Conservation (phyloP, 208 protist species). For the Crithidia acanthocephali region DNA sequence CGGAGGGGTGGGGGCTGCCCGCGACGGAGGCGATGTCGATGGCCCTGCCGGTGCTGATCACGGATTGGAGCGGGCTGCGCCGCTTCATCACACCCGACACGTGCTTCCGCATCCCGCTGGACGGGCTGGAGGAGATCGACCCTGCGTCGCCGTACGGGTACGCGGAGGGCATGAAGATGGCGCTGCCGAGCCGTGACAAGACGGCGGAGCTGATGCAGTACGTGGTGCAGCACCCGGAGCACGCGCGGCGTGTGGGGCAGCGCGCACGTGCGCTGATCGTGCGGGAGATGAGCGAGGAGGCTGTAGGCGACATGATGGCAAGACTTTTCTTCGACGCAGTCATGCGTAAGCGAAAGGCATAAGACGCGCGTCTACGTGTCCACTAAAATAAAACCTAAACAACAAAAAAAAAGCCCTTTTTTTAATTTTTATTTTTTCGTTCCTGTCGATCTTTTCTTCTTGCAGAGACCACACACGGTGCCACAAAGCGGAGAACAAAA, state of each 20-base stretch:
- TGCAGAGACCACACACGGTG: too few species aligned
- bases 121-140: slow-evolving; percentile 49
- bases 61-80: slow-evolving; percentile 46
- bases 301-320: slow-evolving; percentile 41
- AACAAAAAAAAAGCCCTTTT: too few species aligned
- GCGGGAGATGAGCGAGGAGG: slow-evolving; percentile 43
- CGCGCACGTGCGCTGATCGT: slow-evolving; percentile 31
- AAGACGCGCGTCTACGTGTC: too few species aligned
- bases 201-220: slow-evolving; percentile 42
- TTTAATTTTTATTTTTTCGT: too few species aligned
- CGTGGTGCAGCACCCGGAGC: slow-evolving; percentile 35
- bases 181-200: slow-evolving; percentile 33
- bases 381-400: too few species aligned
- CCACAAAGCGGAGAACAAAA: too few species aligned
- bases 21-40: slow-evolving; percentile 65
- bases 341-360: too few species aligned
- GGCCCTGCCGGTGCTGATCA: slow-evolving; percentile 47
- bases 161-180: slow-evolving; percentile 38
- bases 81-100: slow-evolving; percentile 39
- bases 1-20: slow-evolving; percentile 76
- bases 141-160: slow-evolving; percentile 20
- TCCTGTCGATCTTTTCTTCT: too few species aligned
- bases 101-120: slow-evolving; percentile 52
- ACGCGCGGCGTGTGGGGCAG: slow-evolving; percentile 37
- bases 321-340: background rate